Base-by-base conservation (phyloP, 2,329 filamentous ascomycete genomes). In the Fusarium sp. region DNA sequence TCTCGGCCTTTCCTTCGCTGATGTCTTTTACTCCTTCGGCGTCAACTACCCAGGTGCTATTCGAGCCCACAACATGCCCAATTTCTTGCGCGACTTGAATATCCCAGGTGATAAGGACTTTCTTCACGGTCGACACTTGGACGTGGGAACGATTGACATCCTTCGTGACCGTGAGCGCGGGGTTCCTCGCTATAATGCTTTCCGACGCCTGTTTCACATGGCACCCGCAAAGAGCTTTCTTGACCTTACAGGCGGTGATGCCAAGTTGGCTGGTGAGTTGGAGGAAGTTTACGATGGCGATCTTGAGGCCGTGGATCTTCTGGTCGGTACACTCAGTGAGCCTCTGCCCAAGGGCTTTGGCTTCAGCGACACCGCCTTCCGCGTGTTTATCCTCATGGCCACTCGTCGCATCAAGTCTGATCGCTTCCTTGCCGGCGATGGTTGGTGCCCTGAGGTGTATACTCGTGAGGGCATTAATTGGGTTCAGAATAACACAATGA, bases 401-500 rank as follows among this genome's bases (percentile, higher is more conserved):
- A 69, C 69, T 1, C 58, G 69, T 0, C 69, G 69, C 5, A 72
- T 72, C 19, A 72, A 72, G 16, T 72, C 69, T 15, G 69, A 72
- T 25, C 69, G 69, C 0, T 72, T 72, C 38, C 59, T 72, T 6
- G 69, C 69, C 1, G 69, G 69, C 0, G 69, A 69, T 10, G 69
- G 69, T 0, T 72, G 69, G 69, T 72, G 69, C 21, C 64, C 69
- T 6, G 69, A 72, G 28, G 64, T 72, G 5, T 72, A 72, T 7
- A 72, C 69, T 0, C 69, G 52, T 3, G 69, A 72, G 6, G 64
- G 69, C 1, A 72, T 72, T 1, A 59, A 69, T 16, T 72, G 69
- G 69, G 69, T 72, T 4, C 69, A 72, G 42, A 64, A 52, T 6
- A 72, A 72, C 2, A 72, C 69, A 0, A 72, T 69, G 69, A 69